Base-by-base conservation (phyloP, 768 basidiomycete genomes). In the Lactarius psammicola region DNA sequence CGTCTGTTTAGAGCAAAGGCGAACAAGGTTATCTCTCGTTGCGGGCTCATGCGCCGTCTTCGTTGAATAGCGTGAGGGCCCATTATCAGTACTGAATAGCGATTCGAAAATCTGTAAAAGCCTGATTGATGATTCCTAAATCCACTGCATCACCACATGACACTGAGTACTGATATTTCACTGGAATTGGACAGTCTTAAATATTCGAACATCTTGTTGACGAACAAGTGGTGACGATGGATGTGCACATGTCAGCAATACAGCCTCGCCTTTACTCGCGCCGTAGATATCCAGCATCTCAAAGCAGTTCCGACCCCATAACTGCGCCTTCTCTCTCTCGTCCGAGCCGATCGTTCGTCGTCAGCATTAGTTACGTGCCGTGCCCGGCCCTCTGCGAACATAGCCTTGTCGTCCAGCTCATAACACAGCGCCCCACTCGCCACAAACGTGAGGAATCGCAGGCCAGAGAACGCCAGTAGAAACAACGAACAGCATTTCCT, bases 271-370 rank as follows among this genome's bases (percentile, higher is more conserved):
- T 13, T 46, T 23, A 4, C n/a, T 23, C 46, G 46, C 17, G 10
- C 46, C 3, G 9, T 30, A 8, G 4, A 8, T 11, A 33, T 13
- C 15, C 15, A 17, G 18, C 31, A 55, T 44, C 31, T 2, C 31
- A 11, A 30, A 51, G 28, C 26, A 49, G n/a, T 31, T 33, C 5
- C 9, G 30, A 64, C 64, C 59, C 38, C 63, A 68, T 9, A 34
- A 34, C 34, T 9, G 1, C 23, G 6, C 8, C 7, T 6, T 5
- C 34, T 36, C 18, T 30, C 26, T 9, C 40, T 49, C 59, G 6
- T 7, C 64, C 64, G 7, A 60, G 42, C 40, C 61, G 40, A 26
- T 80, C 76, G 26, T n/a, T n/a, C n/a, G n/a, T n/a, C n/a, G n/a
- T n/a, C n/a, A n/a, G n/a, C n/a, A n/a, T n/a, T n/a, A n/a, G n/a